Conservation (phyloP, 2,329 filamentous ascomycete species). For the Zarea fungicola region DNA sequence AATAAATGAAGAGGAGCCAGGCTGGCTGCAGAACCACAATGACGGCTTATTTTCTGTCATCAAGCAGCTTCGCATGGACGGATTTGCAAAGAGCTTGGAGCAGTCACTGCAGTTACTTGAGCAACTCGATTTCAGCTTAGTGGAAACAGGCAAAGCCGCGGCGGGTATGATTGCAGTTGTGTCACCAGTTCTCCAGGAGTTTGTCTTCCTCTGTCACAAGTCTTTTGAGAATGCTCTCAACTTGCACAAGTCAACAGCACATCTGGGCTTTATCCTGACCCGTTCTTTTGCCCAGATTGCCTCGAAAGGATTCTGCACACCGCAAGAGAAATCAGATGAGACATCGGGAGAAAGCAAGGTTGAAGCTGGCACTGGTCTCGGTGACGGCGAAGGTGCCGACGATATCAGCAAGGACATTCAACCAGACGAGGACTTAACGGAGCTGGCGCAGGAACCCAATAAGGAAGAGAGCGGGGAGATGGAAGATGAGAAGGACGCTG, state of each 20-base stretch:
- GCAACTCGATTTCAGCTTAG: conserved; percentile 25
- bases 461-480: conserved; percentile 61
- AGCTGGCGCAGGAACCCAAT: conserved; percentile 81
- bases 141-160: conserved; percentile 23
- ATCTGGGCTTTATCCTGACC: conserved; percentile 69
- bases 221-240: conserved; percentile 53
- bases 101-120: conserved; percentile 34
- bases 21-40: conserved; percentile 38
- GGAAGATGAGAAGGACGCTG: conserved; percentile 75
- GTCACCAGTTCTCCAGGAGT: conserved; percentile 70
- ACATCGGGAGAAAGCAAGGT: conserved; percentile 71
- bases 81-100: conserved; percentile 42
- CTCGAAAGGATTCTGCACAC: conserved; percentile 84
- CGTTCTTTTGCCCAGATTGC: conserved; percentile 75
- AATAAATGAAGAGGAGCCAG: conserved; percentile 29
- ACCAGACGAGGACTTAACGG: conserved; percentile 86
- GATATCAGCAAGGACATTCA: conserved; percentile 97
- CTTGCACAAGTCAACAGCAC: conserved; percentile 66
- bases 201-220: conserved; percentile 55
- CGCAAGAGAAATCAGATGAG: conserved; percentile 71
- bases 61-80: conserved; percentile 53
- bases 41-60: conserved; percentile 49
- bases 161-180: conserved; percentile 29
- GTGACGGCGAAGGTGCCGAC: conserved; percentile 90
- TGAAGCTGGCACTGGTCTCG: conserved; percentile 87